Evolutionary conservation across 1,284 basidiomycete genomes (phyloP), one percentile per base, ranked within the genome.

Genomic region (Ustilago tritici): DNA sequence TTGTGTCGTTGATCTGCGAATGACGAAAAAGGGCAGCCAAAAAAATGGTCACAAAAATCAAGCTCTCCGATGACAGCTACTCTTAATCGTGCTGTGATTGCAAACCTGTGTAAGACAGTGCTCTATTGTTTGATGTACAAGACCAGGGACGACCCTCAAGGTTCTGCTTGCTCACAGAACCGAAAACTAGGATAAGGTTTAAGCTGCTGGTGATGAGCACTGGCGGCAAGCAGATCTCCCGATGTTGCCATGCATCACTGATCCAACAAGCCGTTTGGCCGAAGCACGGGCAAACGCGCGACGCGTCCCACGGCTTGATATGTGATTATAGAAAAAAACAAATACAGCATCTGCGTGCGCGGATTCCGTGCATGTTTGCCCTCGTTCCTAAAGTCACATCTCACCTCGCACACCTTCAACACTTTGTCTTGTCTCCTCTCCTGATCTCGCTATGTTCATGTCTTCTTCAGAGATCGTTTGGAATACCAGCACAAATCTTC

Each of bases 281-380:
- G 50, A 52, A 55, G 64, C 57, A 23, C 46, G n/a, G 8, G 60
- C 41, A 40, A 32, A 72, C 70, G 64, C 70, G 70, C 70, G 70
- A 72, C 70, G 70, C 70, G 70, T 72, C 64, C 28, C 11, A 7
- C 9, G 9, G 14, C 10, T 28, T 12, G 23, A n/a, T 19, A 17
- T 52, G 53, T 43, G 59, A 64, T 57, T 60, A 55, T 14, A 55
- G 28, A 38, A 28, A 14, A 7, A 31, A 53, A 34, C 31, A 59
- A 47, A 65, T 46, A 55, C 19, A 60, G 14, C 2, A 43, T 46
- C 9, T 28, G 46, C 23, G 46, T 55, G 54, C 56, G 50, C 56
- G 56, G 56, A 65, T 59, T 28, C 50, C 46, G 46, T 57, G 61
- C 41, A 17, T 62, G 60, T 15, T 38, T 2, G 9, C 5, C 32